phyloP scores from a whole-genome alignment of 2,329 filamentous ascomycete genomes.

The Aureobasidium melanogenum region DNA sequence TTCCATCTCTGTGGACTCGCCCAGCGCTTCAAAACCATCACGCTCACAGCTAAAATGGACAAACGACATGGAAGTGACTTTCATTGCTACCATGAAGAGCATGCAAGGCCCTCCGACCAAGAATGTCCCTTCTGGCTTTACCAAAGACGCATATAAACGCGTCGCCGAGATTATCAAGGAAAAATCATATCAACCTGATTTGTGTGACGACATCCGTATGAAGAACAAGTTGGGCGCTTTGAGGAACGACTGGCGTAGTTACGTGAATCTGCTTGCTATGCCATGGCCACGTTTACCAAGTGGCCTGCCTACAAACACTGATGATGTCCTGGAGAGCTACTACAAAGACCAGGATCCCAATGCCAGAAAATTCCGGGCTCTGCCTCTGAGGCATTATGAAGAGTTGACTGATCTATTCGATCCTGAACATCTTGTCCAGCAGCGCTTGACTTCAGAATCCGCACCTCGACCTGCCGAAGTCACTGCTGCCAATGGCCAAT shows the following conservation, averaged over 20 bases:
- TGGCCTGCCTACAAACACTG: not conserved
- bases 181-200: not conserved
- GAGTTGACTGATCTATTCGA: not conserved
- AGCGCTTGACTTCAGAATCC: not conserved
- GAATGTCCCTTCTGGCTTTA: not conserved
- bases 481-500: not conserved
- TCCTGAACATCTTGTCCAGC: not conserved
- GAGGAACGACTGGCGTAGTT: not conserved
- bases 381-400: not conserved
- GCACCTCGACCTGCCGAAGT: not conserved
- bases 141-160: slow-evolving; percentile 1
- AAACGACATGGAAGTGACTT: not conserved
- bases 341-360: not conserved
- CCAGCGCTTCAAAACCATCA: not conserved
- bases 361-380: not conserved
- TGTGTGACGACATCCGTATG: not conserved
- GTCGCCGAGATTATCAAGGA: slow-evolving; percentile 2
- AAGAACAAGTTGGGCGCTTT: slow-evolving; percentile 2
- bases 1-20: not conserved
- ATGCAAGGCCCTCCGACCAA: not conserved
- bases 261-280: not conserved
- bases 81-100: not conserved
- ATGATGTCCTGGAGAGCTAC: not conserved
- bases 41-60: slow-evolving; percentile 5
- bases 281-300: not conserved